Evolutionary conservation across 1,284 basidiomycete species (phyloP), one percentile per base, ranked within the genome.

Genomic region (Chiua sp.): DNA sequence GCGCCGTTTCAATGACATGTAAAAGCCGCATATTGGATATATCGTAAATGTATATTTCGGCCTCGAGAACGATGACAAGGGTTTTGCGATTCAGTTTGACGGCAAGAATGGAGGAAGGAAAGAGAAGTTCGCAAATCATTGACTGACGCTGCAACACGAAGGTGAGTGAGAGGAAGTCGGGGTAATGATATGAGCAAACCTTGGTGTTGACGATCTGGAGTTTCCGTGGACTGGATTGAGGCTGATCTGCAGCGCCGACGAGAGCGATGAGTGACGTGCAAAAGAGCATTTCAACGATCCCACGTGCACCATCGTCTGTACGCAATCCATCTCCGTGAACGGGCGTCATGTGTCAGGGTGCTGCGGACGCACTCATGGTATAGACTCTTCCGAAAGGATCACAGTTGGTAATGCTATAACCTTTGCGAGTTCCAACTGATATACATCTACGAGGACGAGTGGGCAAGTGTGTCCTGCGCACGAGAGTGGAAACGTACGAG

Each of bases 231-330:
- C 91, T 94, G 39, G 91, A 92, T 60, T 90, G 87, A 16, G 91
- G 91, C 56, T 92, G 89, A 78, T 98, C 95, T 12, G 94, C 93
- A 0, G 94, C 94, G 15, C 97, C 96, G 32, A 99, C 97, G 42
- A 99, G 83, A 0, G 97, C 97, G 56, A 99, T 95, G 61, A 99
- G 85, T 12, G 95, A 98, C 5, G 98, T 99, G 79, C 96, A 98
- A 80, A 99, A 99, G 61, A 99, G 84, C 97, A 99, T 99, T 78
- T 99, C 97, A 15, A 98, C 96, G 63, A 98, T 96, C 30, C 94
- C 95, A 18, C 92, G 88, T 1, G 97, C 93, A 4, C 96, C 96
- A 65, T 98, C 94, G 70, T 92, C 96, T 92, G 61, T 15, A 42
- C 6, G 13, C 47, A 33, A 7, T 5, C 10, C 13, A 22, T 61